Conservation (phyloP, 1,284 basidiomycete species). For the Ceratobasidium sp. region DNA sequence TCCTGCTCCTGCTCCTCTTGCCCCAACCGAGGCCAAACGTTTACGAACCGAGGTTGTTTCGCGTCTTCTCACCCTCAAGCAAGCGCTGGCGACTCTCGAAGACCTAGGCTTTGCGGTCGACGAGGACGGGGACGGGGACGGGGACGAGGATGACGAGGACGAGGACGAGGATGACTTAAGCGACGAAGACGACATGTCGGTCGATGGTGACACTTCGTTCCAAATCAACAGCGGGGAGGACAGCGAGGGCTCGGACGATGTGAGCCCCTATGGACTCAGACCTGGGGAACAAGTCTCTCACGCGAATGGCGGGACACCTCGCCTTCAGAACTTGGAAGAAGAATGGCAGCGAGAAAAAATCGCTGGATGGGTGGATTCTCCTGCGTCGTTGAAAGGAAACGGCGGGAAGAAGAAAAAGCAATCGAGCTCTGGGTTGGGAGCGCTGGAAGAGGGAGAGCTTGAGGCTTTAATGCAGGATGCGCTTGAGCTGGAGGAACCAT, state of each 20-base stretch:
- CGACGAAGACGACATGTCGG: constrained; percentile 46
- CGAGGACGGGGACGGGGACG: constrained; percentile 54
- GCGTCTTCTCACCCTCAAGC: constrained; percentile 87
- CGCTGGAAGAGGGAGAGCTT: constrained; percentile 53
- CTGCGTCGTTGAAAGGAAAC: neutral
- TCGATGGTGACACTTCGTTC: constrained; percentile 57
- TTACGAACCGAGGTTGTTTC: constrained; percentile 73
- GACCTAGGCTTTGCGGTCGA: constrained; percentile 74
- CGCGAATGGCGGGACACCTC: constrained; percentile 27
- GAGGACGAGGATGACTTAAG: constrained; percentile 51
- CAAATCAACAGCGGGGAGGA: constrained; percentile 61
- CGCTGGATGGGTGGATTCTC: constrained; percentile 48
- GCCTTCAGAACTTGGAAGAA: constrained; percentile 65
- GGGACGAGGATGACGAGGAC: constrained; percentile 55
- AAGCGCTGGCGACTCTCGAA: constrained; percentile 83
- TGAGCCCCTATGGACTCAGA: constrained; percentile 57
- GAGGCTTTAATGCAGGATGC: constrained; percentile 54
- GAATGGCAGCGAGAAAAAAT: constrained; percentile 54
- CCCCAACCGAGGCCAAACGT: constrained; percentile 26
- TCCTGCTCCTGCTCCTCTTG: neutral
- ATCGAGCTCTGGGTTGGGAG: constrained; percentile 39
- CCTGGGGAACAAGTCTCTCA: constrained; percentile 57
- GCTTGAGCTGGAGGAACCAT: constrained; percentile 45
- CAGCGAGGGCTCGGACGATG: constrained; percentile 56
- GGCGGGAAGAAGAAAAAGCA: constrained; percentile 52